A percentile compares a stretch with the other conserved stretches of the same genome.
phyloP scores from a whole-genome alignment of 2,329 filamentous ascomycete species.

The Trichophyton rubrum region DNA sequence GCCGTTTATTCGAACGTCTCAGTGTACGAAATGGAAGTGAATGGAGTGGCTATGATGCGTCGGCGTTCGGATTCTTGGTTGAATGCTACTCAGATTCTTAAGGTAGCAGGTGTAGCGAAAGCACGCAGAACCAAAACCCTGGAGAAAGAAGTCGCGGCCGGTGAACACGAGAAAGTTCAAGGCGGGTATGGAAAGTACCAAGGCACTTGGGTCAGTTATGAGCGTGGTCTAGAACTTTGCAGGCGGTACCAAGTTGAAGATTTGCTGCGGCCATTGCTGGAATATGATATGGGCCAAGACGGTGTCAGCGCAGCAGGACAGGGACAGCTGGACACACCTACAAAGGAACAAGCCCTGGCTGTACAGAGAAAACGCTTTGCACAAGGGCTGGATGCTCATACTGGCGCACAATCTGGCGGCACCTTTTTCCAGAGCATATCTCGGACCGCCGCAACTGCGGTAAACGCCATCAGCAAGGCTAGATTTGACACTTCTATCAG shows the following conservation, averaged over 20 bases:
- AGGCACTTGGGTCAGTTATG: conserved; percentile 95
- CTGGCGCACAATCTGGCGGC: conserved; percentile 52
- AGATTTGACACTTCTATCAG: conserved; percentile 74
- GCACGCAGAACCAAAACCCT: conserved; percentile 95
- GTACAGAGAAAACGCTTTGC: conserved; percentile 88
- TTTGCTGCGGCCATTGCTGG: conserved; percentile 35
- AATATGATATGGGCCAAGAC: conserved; percentile 38
- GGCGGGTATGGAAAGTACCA: conserved; percentile 98
- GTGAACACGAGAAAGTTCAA: conserved; percentile 96
- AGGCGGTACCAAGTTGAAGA: conserved; percentile 51
- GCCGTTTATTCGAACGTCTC: conserved; percentile 50
- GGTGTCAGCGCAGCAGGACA: conserved; percentile 55
- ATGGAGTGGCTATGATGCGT: conserved; percentile 87
- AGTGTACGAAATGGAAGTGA: conserved; percentile 98
- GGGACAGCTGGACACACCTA: conserved; percentile 79
- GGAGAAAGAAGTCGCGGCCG: conserved; percentile 92
- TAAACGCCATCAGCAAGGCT: conserved; percentile 93
- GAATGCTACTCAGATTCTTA: conserved; percentile 96
- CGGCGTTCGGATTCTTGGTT: conserved; percentile 89
- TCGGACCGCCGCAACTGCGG: conserved; percentile 77
- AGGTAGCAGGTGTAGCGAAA: conserved; percentile 94
- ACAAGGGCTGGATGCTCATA: conserved; percentile 59
- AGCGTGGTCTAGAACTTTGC: conserved; percentile 84
- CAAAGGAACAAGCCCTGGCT: conserved; percentile 97
- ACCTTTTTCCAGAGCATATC: conserved; percentile 98